Evolutionary conservation across 1,139 yeast species (phyloP), one percentile per base, ranked within the genome.

Genomic region (Kodamaea derodonti): DNA sequence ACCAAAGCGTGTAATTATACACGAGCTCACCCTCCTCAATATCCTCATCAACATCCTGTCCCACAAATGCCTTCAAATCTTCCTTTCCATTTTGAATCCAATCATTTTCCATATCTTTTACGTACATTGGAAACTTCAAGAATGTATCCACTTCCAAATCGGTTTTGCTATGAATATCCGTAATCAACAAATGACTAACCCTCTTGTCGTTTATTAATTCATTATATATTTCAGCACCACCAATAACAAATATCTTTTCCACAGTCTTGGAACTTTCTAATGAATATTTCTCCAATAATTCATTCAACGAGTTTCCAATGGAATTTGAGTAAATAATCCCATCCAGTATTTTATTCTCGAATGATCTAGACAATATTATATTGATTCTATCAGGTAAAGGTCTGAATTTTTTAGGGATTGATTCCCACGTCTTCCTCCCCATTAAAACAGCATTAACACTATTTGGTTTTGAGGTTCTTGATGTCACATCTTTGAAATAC

Each of bases 351-450:
- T 56, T 46, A 25, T 49, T 52, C n/a, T 52, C 58, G 38, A 48
- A 43, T 36, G 60, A 41, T 31, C 90, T 65, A 4, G 95, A 82
- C 14, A 92, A 61, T 0, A 92, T 77, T 9, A 90, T 78, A 54
- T 94, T 94, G 30, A 79, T 43, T 37, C 99, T 70, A 34, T 71
- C 76, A 2, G 83, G 81, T 32, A 92, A 69, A 0, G 99, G 99
- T 43, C 95, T 69, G 60, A 87, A 92, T 54, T 72, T 80, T 1
- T 60, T 41, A 0, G 98, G 98, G 30, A 92, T 88, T 7, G 96
- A 85, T 25, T 88, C 94, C 95, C 97, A 92, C 1, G 98, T 92
- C 52, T 80, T 84, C 37, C 97, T 72, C 4, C 99, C 99, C 99
- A 94, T 92, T 8, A 94, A 71, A 11, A 94, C 97, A 0, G 88